Base-by-base conservation (phyloP, 1,139 yeast genomes). In the Hyphopichia fennica region DNA sequence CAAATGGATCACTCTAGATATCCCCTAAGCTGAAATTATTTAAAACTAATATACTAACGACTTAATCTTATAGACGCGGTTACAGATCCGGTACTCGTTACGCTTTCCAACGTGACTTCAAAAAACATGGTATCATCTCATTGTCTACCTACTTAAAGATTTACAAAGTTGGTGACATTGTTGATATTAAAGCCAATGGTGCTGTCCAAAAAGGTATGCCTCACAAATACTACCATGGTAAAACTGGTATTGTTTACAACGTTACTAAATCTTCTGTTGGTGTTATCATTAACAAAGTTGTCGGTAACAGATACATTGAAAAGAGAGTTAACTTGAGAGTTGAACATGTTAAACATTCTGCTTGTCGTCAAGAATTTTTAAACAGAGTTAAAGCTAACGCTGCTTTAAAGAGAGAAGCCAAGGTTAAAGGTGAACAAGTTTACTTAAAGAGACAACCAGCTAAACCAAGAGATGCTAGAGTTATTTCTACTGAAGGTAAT, bases 21-120 rank as follows among this genome's bases (percentile, higher is more conserved):
- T n/a, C n/a, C n/a, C n/a, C n/a, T n/a, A n/a, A n/a, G n/a, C n/a
- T n/a, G n/a, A n/a, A n/a, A n/a, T n/a, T n/a, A n/a, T n/a, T n/a
- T n/a, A n/a, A n/a, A n/a, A n/a, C n/a, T n/a, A n/a, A n/a, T 23
- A 33, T 38, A 38, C 41, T 38, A 38, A 38, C 41, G 27, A 17
- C 14, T 27, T 35, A 20, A 13, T 43, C 37, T 37, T 49, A 15
- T 65, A 86, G 95, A 79, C 97, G 89, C 83, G 99, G 99, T 86
- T 90, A 88, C 86, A 90, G 98, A 91, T 89, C 97, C 69, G 95
- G 98, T 84, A 93, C 98, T 81, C 96, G 99, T 82, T 93, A 93
- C 93, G 95, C 95, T 81, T 93, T 93, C 95, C 89, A 90, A 79
- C 95, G 98, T 81, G 98, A 91, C 85, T 91, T 86, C 89, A 89